Percentiles rank a stretch among this genome's conserved stretches.
phyloP scores from a whole-genome alignment of 371 early-diverging fungal genomes.

The Actinomortierella ambigua region DNA sequence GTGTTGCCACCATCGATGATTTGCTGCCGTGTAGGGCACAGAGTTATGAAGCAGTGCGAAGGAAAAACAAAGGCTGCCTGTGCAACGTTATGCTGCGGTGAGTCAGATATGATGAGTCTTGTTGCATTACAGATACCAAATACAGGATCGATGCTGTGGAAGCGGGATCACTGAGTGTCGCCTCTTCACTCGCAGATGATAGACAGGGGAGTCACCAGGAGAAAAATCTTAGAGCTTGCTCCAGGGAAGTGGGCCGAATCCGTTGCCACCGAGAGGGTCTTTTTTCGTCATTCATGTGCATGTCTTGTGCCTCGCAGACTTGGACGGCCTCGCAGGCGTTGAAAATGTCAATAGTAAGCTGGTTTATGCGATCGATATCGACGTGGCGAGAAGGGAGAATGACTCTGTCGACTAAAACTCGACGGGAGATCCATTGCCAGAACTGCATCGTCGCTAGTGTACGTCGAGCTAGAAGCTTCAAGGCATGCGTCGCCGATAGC shows the following conservation, averaged over 20 bases:
- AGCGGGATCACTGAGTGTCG: conserved; percentile 38
- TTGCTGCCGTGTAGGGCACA: conserved; percentile 1
- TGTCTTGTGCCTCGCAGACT: not conserved
- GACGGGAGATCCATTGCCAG: not conserved
- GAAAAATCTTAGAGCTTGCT: conserved; percentile 17
- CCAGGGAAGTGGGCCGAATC: no score
- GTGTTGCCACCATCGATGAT: conserved; percentile 7
- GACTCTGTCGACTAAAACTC: not conserved
- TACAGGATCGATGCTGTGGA: conserved; percentile 30
- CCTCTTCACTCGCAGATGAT: conserved; percentile 23
- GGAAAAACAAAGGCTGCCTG: conserved; percentile 1
- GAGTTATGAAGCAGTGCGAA: not conserved
- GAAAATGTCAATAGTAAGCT: not conserved
- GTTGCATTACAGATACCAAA: conserved; percentile 44
- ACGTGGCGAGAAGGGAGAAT: conserved; percentile 1
- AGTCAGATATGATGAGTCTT: conserved; percentile 13
- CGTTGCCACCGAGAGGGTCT: no score
- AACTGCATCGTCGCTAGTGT: no score
- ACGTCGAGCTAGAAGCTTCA: no score
- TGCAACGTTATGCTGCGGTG: not conserved
- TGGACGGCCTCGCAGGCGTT: not conserved
- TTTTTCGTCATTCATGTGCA: not conserved
- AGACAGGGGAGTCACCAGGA: conserved; percentile 23
- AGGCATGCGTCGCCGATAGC: no score
- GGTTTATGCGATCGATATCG: not conserved